Conservation (phyloP, 768 basidiomycete genomes). For the Asterophora parasitica region DNA sequence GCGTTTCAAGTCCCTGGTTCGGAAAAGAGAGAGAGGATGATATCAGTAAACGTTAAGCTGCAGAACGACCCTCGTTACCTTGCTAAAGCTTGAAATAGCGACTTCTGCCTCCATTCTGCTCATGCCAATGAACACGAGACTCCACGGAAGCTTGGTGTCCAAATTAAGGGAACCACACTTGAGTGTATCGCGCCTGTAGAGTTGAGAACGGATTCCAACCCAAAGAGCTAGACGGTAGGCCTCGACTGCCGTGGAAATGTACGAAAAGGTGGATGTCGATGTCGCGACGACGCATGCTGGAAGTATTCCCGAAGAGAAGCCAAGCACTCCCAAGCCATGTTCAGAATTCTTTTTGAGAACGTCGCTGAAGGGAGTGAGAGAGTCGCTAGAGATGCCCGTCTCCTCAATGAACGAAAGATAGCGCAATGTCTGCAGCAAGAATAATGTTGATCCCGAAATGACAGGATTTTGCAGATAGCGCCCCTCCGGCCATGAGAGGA, state of each 20-base stretch:
- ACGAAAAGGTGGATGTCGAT: constrained; percentile 34
- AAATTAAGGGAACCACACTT: constrained; percentile 23
- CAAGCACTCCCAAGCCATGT: constrained; percentile 36
- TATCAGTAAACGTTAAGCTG: constrained; percentile 6
- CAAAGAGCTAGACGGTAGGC: constrained; percentile 48
- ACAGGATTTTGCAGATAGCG: constrained; percentile 42
- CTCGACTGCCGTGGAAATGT: constrained; percentile 40
- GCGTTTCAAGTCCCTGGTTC: constrained; percentile 10
- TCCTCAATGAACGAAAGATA: constrained; percentile 39
- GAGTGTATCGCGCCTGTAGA: constrained; percentile 22
- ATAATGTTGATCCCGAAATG: constrained; percentile 42
- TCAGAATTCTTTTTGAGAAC: constrained; percentile 31
- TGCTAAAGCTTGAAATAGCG: constrained; percentile 15
- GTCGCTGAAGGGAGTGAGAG: constrained; percentile 24
- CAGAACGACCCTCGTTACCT: constrained; percentile 11
- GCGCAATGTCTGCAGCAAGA: constrained; percentile 47
- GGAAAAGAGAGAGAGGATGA: constrained; percentile 6
- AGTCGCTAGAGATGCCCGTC: constrained; percentile 11
- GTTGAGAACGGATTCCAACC: constrained; percentile 43
- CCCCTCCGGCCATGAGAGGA: constrained; percentile 32
- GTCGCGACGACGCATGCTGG: constrained; percentile 47
- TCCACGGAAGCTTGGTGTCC: constrained; percentile 20
- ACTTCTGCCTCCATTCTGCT: constrained; percentile 26
- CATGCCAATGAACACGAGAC: constrained; percentile 21
- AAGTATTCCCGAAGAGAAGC: constrained; percentile 55